Conservation (phyloP, 169 alveolate species). For the Cryptosporidium canis region DNA sequence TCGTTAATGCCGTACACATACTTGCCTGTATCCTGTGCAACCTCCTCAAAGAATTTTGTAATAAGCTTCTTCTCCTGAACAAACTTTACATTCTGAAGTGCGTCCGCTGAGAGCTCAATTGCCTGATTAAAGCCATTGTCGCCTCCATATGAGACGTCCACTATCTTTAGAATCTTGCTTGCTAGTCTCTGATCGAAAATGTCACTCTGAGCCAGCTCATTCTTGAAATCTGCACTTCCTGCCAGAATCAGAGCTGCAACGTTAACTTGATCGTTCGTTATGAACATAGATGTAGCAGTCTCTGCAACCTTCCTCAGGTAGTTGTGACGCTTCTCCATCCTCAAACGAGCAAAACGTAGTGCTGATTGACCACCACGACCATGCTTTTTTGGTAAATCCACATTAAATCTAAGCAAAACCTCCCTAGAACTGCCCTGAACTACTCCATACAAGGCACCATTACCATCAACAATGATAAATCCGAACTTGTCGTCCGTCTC, state of each 20-base stretch:
- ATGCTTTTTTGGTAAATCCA: conserved; percentile 98
- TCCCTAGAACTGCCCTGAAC: conserved; percentile 94
- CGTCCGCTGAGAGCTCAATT: conserved; percentile 94
- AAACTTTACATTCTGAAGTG: conserved; percentile 90
- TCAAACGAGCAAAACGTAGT: conserved; percentile 98
- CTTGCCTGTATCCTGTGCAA: conserved; percentile 98
- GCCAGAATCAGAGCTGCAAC: conserved; percentile 93
- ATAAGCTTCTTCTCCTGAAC: conserved; percentile 87
- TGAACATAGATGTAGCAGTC: conserved; percentile 94
- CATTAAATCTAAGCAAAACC: conserved; percentile 92
- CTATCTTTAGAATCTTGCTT: conserved; percentile 93
- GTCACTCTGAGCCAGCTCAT: conserved; percentile 91
- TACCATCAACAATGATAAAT: conserved; percentile 97
- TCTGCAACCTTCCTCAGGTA: conserved; percentile 98
- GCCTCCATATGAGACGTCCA: conserved; percentile 99
- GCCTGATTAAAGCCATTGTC: conserved; percentile 99
- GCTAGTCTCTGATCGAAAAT: conserved; percentile 94
- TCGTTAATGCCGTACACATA: conserved; percentile 96
- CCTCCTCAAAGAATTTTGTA: conserved; percentile 94
- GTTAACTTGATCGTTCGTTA: conserved; percentile 91
- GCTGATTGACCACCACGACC: conserved; percentile 99
- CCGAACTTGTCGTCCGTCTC: conserved; percentile 97
- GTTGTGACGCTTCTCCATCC: conserved; percentile 98
- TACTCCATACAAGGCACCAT: conserved; percentile 96
- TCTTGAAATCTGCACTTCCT: conserved; percentile 99